These are phyloP conservation scores for Chrysochromulina parva DNA, from an alignment of 78 protist genomes.

Conservation along the genomic window DNA sequence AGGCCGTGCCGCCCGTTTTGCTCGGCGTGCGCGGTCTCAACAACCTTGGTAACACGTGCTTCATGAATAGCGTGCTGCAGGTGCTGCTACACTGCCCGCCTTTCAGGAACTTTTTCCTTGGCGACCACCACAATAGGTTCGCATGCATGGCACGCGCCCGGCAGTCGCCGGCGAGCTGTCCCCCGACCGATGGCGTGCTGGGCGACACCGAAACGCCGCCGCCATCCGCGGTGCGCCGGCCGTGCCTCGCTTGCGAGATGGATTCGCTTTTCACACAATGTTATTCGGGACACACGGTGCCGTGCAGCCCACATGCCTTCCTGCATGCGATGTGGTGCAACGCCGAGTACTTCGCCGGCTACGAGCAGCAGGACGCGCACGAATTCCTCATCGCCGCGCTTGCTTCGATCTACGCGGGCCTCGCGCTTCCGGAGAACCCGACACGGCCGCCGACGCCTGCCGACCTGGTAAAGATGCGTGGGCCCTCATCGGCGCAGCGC, in stretches of 20 bases:
- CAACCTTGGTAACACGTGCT: slow-evolving; percentile 83
- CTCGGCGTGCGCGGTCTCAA: slow-evolving; percentile 68
- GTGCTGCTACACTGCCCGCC: slow-evolving; percentile 55
- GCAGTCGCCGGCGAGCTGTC: neutral
- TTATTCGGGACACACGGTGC: slow-evolving; percentile 53
- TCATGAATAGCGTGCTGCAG: slow-evolving; percentile 75
- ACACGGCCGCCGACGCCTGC: too few relatives aligned
- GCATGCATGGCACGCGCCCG: neutral
- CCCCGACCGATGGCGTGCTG: neutral
- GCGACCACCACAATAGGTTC: slow-evolving; percentile 67
- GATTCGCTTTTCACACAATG: slow-evolving; percentile 43
- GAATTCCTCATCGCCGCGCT: slow-evolving; percentile 78
- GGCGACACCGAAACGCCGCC: neutral
- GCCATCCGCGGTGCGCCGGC: neutral
- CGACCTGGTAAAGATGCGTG: too few relatives aligned
- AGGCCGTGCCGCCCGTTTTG: neutral
- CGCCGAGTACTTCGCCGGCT: slow-evolving; percentile 68
- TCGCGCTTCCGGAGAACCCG: too few relatives aligned
- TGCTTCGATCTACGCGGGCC: slow-evolving; percentile 55
- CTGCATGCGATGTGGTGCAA: slow-evolving; percentile 66
- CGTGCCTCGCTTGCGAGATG: slow-evolving; percentile 75
- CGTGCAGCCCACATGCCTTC: slow-evolving; percentile 68
- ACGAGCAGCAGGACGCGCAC: slow-evolving; percentile 90
- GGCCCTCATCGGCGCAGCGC: too few relatives aligned
- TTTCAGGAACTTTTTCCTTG: slow-evolving; percentile 55